phyloP scores from a whole-genome alignment of 164 flowering plant species.

The Magnolia officinalis region DNA sequence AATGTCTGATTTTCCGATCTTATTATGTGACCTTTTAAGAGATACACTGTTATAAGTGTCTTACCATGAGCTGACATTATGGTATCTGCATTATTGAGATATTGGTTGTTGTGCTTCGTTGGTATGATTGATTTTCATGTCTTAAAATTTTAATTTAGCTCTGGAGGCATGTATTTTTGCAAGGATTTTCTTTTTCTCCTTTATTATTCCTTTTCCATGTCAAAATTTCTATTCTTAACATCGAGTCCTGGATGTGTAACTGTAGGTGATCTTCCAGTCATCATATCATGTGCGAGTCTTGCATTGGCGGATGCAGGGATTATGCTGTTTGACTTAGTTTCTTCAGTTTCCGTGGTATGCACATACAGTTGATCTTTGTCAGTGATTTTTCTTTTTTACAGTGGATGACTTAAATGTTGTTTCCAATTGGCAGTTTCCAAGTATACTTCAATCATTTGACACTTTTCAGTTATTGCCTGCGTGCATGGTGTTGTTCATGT shows the following conservation, averaged over 20 bases:
- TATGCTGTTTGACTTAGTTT: slow-evolving; percentile 87
- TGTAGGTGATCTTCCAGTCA: slow-evolving; percentile 92
- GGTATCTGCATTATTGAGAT: too few species aligned
- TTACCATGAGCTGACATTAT: too few species aligned
- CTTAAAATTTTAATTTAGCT: too few species aligned
- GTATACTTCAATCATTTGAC: background rate
- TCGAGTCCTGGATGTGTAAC: background rate
- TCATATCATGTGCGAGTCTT: slow-evolving; percentile 95
- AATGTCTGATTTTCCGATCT: too few species aligned
- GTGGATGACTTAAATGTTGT: background rate
- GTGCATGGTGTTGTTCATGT: too few species aligned
- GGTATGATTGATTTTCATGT: background rate
- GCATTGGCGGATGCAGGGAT: slow-evolving; percentile 98
- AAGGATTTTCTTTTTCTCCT: background rate
- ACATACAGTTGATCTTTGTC: background rate
- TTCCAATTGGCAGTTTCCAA: background rate
- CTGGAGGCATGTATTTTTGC: background rate
- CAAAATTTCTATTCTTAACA: background rate
- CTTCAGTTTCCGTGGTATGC: slow-evolving; percentile 90
- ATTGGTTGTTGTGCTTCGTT: too few species aligned
- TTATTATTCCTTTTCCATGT: background rate
- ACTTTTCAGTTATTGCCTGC: background rate
- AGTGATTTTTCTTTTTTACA: background rate
- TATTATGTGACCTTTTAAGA: too few species aligned
- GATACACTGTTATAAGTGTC: too few species aligned